These are phyloP conservation scores for Limonomyces culmigenus DNA, from an alignment of 1,284 basidiomycete genomes.

Conservation along the genomic window DNA sequence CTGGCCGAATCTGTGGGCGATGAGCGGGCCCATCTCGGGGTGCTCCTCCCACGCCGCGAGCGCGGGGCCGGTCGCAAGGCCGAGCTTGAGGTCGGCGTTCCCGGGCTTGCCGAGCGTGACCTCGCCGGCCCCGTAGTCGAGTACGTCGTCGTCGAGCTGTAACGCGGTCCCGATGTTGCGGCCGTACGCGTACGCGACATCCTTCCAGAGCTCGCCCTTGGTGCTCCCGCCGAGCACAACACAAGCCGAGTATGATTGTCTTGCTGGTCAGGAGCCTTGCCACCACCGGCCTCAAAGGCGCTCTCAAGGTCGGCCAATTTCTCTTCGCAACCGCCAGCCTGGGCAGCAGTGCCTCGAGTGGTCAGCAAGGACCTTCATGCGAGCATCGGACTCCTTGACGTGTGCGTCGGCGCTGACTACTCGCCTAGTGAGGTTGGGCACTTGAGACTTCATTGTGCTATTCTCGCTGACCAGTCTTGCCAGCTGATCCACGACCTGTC, in stretches of 20 bases:
- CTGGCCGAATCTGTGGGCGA: constrained; percentile 68
- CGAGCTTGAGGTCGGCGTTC: constrained; percentile 75
- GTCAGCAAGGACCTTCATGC: no score
- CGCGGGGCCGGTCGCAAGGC: constrained; percentile 83
- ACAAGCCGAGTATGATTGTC: constrained; percentile 84
- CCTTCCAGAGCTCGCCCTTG: constrained; percentile 75
- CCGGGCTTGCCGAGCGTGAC: constrained; percentile 71
- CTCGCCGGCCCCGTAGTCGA: constrained; percentile 66
- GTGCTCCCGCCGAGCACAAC: constrained; percentile 81
- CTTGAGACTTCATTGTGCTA: no score
- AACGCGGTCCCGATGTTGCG: constrained; percentile 86
- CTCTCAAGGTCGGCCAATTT: no score
- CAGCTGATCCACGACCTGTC: no score
- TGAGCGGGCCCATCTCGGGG: constrained; percentile 68
- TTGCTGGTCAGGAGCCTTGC: no score
- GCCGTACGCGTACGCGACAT: constrained; percentile 87
- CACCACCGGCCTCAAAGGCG: no score
- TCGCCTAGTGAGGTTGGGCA: no score
- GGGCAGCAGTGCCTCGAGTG: no score
- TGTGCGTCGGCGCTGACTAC: no score
- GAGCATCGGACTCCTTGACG: no score
- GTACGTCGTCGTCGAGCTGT: constrained; percentile 85
- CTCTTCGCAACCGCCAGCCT: no score
- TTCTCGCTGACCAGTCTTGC: no score
- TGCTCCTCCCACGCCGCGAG: constrained; percentile 92